Base-by-base conservation (phyloP, 192 early-diverging fungal species). In the Oehlia diaphana region DNA sequence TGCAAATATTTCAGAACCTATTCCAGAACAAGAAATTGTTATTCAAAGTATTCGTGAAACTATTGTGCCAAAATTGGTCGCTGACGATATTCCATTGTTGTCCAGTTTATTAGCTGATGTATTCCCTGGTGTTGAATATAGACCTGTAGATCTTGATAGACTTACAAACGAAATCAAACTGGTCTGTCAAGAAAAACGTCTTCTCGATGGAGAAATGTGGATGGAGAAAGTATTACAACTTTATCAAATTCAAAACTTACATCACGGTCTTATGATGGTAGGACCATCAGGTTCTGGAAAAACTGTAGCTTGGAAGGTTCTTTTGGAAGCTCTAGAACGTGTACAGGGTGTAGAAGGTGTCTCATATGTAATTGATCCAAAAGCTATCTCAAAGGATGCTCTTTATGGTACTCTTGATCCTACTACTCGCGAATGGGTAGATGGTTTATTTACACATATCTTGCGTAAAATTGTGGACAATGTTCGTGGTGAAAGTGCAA, bases 181-280 rank as follows among this genome's bases (percentile, higher is more conserved):
- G 0, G 94, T 96, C 21, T 98, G 97, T 79, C 72, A 83, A 44
- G 89, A 94, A 77, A 90, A 91, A 42, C 87, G 90, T 75, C 83
- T 96, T 47, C 94, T 95, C 23, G 83, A 87, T 37, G 94, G 93
- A 50, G 90, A 91, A 33, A 85, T 87, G 63, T 99, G 96, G 97
- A 80, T 99, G 83, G 97, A 96, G 53, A 99, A 99, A 87, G 95
- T 98, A 12, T 87, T 98, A 77, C 98, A 99, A 87, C 88, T 99
- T 63, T 95, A 98, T 82, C 96, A 99, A 82, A 99, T 99, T 79
- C 98, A 99, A 84, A 90, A 93, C 72, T 95, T 99, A 74, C 96
- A 98, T 86, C 98, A 99, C 84, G 98, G 98, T 74, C 80, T 99
- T 76, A 99, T 99, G 98, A 94, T 99, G 95, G 97, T 99, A 2